phyloP scores from a whole-genome alignment of 768 basidiomycete species.

The Tylopilus subfusipes region DNA sequence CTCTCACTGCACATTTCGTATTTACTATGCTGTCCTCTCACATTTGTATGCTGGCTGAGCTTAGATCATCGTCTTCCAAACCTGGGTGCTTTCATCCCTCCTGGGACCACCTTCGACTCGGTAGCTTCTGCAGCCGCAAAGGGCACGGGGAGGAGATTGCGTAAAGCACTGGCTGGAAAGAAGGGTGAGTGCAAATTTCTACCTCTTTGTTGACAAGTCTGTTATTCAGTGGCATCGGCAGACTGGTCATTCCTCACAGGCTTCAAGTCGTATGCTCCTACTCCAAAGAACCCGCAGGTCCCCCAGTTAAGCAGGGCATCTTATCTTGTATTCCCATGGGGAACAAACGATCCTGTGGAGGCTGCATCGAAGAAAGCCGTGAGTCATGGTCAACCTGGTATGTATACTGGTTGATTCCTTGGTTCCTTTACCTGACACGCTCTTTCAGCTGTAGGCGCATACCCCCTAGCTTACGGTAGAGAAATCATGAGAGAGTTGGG shows the following conservation, averaged over 20 bases:
- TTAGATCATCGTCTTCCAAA: conserved; percentile 22
- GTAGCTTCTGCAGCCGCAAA: conserved; percentile 1
- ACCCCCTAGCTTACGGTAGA: conserved; percentile 25
- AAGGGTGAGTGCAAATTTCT: conserved; percentile 6
- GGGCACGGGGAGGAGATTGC: conserved; percentile 7
- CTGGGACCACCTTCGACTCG: conserved; percentile 19
- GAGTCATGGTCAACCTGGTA: conserved; percentile 17
- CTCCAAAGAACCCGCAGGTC: conserved; percentile 6
- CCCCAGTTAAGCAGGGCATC: conserved; percentile 34
- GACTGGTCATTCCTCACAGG: conserved; percentile 1
- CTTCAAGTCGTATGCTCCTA: conserved; percentile 6
- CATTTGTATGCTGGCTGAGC: background rate
- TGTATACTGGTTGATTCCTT: background rate
- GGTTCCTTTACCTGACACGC: background rate
- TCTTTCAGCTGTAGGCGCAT: background rate
- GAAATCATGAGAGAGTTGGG: conserved; percentile 57
- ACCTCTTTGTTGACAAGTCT: background rate
- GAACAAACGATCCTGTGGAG: conserved; percentile 78
- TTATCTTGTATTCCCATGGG: conserved; percentile 78
- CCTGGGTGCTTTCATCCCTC: conserved; percentile 24
- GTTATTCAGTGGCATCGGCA: background rate
- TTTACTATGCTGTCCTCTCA: background rate
- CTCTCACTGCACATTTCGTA: background rate
- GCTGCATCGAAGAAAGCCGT: conserved; percentile 32
- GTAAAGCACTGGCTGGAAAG: conserved; percentile 13